Conservation (phyloP, 2,329 filamentous ascomycete genomes). For the Fusarium avenaceum region DNA sequence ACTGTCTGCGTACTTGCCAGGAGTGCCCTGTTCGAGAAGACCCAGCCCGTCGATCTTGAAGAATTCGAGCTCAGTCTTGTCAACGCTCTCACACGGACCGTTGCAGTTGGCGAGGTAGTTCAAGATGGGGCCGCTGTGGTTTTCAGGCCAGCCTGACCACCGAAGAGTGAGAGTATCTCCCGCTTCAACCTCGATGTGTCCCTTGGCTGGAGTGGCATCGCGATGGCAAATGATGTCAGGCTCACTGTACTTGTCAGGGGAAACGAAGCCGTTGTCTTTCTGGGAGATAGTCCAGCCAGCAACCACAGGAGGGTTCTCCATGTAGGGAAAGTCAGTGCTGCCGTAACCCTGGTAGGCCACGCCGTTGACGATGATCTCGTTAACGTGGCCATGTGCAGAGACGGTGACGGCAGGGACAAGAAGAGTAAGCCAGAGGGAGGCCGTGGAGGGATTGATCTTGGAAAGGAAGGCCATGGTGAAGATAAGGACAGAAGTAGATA, state of each 20-base stretch:
- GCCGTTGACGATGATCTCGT: constrained; percentile 60
- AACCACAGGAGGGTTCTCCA: constrained; percentile 53
- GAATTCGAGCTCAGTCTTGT: constrained; percentile 60
- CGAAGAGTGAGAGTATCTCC: constrained; percentile 61
- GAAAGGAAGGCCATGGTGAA: constrained; percentile 20
- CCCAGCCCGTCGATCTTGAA: constrained; percentile 62
- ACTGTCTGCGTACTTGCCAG: constrained; percentile 58
- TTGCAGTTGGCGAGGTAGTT: constrained; percentile 62
- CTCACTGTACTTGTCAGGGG: constrained; percentile 58
- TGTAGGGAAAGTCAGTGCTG: constrained; percentile 54
- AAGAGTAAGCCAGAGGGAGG: constrained; percentile 23
- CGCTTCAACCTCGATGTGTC: constrained; percentile 58
- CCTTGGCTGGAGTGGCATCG: constrained; percentile 56
- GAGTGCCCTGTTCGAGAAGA: constrained; percentile 53
- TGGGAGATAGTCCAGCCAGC: constrained; percentile 60
- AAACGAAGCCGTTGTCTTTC: constrained; percentile 62
- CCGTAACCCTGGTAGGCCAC: constrained; percentile 59
- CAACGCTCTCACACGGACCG: constrained; percentile 57
- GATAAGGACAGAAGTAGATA: constrained; percentile 8
- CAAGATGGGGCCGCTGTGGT: constrained; percentile 63
- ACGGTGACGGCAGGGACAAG: constrained; percentile 28
- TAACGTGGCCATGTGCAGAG: constrained; percentile 59
- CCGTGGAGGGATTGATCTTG: constrained; percentile 19
- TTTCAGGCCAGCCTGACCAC: constrained; percentile 65
- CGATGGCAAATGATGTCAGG: constrained; percentile 65